These are phyloP conservation scores for Corrigiola litoralis DNA, from an alignment of 179 eudicot species.

Conservation along the genomic window DNA sequence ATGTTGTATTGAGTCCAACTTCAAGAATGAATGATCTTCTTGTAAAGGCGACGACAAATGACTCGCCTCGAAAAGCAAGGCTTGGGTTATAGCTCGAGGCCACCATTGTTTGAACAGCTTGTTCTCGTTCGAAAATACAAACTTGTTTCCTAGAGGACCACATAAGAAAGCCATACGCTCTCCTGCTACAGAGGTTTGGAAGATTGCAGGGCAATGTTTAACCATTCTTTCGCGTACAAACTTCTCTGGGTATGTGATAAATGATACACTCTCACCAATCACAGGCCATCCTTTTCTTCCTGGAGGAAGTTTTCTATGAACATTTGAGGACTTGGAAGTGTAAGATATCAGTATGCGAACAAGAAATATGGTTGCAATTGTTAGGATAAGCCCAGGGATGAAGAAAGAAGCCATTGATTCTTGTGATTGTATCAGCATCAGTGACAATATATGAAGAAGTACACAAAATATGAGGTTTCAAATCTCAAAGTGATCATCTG, in stretches of 20 bases:
- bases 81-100: slow-evolving; percentile 12
- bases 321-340: not conserved
- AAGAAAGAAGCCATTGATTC: no score
- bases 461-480: no score
- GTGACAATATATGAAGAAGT: no score
- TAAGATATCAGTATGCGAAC: no score
- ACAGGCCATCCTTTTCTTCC: slow-evolving; percentile 32
- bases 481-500: no score
- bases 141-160: slow-evolving; percentile 30
- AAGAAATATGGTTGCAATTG: no score
- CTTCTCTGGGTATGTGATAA: slow-evolving; percentile 18
- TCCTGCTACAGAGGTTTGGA: slow-evolving; percentile 27
- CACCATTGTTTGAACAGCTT: slow-evolving; percentile 25
- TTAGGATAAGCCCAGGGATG: no score
- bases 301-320: slow-evolving; percentile 5
- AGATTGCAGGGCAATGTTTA: slow-evolving; percentile 19
- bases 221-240: slow-evolving; percentile 20
- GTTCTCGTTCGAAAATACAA: slow-evolving; percentile 29
- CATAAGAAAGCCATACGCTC: slow-evolving; percentile 26
- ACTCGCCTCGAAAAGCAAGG: not conserved
- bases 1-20: not conserved
- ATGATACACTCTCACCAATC: slow-evolving; percentile 26
- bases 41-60: not conserved
- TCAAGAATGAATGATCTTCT: slow-evolving; percentile 1
- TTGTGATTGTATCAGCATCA: no score